Evolutionary conservation across 495 filamentous ascomycete species (phyloP).

Genomic region (Tetracladium setigerum): DNA sequence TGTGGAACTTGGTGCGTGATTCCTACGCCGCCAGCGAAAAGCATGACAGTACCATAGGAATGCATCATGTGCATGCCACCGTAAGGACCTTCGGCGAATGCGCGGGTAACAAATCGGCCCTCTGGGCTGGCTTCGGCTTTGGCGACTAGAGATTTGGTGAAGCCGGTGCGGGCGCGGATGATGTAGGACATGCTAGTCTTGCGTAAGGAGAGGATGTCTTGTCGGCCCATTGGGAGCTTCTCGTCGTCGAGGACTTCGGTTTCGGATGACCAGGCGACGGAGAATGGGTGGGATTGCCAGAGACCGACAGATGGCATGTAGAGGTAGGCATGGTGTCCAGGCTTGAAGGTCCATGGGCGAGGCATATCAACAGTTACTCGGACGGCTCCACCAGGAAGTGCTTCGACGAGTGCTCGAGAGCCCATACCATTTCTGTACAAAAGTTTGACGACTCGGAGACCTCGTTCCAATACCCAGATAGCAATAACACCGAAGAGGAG

Average conservation of each 20-base stretch:
- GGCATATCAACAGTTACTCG: slow-evolving; percentile 70
- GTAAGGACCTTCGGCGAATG: slow-evolving; percentile 79
- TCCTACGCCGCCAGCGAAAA: slow-evolving; percentile 82
- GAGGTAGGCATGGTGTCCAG: slow-evolving; percentile 74
- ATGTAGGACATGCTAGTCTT: slow-evolving; percentile 71
- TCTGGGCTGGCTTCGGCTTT: slow-evolving; percentile 53
- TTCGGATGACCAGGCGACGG: slow-evolving; percentile 57
- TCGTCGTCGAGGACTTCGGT: slow-evolving; percentile 36
- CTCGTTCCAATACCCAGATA: slow-evolving; percentile 61
- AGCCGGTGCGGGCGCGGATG: slow-evolving; percentile 70
- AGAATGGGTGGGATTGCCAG: slow-evolving; percentile 64
- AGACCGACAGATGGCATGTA: slow-evolving; percentile 71
- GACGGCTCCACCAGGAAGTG: slow-evolving; percentile 55
- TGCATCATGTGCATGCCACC: slow-evolving; percentile 56
- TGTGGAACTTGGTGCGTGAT: slow-evolving; percentile 83
- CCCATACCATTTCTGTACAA: slow-evolving; percentile 61
- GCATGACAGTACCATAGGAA: slow-evolving; percentile 78
- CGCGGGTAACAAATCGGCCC: slow-evolving; percentile 50
- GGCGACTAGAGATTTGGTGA: slow-evolving; percentile 70
- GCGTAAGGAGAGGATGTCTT: slow-evolving; percentile 44
- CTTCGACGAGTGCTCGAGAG: slow-evolving; percentile 51
- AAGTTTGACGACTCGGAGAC: slow-evolving; percentile 42
- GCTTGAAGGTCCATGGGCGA: slow-evolving; percentile 64
- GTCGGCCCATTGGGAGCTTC: slow-evolving; percentile 47
- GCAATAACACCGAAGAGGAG: slow-evolving; percentile 54